Percentiles rank a stretch among this genome's conserved stretches.
phyloP scores from a whole-genome alignment of 73 alveolate species.

The Diophrys sp. region DNA sequence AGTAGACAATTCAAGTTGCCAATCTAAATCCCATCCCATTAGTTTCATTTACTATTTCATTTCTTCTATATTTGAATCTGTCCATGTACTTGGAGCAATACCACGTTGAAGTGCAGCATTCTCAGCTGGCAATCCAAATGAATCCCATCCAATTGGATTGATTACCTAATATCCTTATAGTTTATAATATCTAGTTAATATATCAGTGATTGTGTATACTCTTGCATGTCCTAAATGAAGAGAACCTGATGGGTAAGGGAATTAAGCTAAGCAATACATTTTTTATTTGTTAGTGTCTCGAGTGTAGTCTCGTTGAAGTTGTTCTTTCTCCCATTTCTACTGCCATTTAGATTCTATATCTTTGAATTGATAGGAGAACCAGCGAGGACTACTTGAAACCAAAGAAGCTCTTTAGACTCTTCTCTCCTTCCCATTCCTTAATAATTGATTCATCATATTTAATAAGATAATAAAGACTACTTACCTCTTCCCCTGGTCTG shows the following conservation, averaged over 20 bases:
- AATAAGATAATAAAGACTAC: too few species aligned
- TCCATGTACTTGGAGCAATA: constrained; percentile 52
- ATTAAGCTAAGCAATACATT: constrained; percentile 50
- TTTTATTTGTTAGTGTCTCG: constrained; percentile 4
- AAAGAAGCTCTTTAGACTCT: too few species aligned
- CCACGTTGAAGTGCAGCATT: constrained; percentile 64
- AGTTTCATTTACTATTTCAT: constrained; percentile 52
- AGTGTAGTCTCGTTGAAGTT: neutral
- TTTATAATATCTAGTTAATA: constrained; percentile 52
- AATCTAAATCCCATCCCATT: constrained; percentile 65
- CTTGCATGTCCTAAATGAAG: constrained; percentile 75
- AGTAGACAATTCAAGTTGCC: constrained; percentile 65
- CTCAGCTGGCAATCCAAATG: constrained; percentile 82
- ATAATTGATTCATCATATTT: too few species aligned
- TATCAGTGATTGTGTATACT: constrained; percentile 63
- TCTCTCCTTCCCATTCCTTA: too few species aligned
- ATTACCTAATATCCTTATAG: constrained; percentile 50
- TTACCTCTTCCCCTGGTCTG: constrained; percentile 63
- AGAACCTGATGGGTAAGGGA: constrained; percentile 75
- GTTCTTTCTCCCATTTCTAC: neutral
- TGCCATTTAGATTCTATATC: too few species aligned
- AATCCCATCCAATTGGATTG: constrained; percentile 84
- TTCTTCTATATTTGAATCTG: constrained; percentile 44
- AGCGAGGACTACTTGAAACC: too few species aligned
- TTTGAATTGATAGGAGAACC: too few species aligned